Evolutionary conservation across 805 yeast genomes (phyloP), one percentile per base, ranked within the genome.

Genomic region (Saccharomycopsis fermentans): DNA sequence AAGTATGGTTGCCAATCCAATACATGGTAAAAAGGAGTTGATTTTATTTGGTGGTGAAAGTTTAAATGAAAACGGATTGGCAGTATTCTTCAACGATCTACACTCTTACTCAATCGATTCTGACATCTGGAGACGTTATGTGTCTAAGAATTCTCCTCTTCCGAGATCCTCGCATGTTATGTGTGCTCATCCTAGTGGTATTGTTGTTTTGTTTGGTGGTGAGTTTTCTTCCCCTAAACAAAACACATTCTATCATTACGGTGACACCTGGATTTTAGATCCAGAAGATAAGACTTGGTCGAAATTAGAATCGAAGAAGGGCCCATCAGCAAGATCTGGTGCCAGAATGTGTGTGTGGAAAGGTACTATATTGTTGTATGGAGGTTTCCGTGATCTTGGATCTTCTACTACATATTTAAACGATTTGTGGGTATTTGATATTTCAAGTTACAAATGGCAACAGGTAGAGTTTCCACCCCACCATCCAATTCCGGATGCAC

Each of bases 201-300:
- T 91, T 1, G 79, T 89, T 29, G 70, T 92, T 60, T 72, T 92
- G 76, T 94, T 90, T 73, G 99, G 98, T 55, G 99, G 99, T 66
- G 99, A 92, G 71, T 92, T 94, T 66, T 88, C 97, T 1, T 87
- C 96, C 16, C 98, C 98, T 3, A 92, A 92, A 66, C 99, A 92
- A 70, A 82, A 89, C 55, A 90, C 97, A 0, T 92, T 92, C 71
- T 94, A 94, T 70, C 99, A 92, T 71, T 92, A 89, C 69, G 92
- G 96, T 17, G 99, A 92, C 68, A 86, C 97, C 3, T 92, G 99
- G 99, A 77, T 92, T 53, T 74, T 92, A 60, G 98, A 94, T 66
- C 81, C 91, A 1, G 82, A 79, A 35, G 76, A 86, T 17, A 90
- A 87, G 66, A 96, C 90, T 71, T 92, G 98, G 98, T 77, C 87